These are phyloP conservation scores for Penicillium concentricum DNA, from an alignment of 2,329 filamentous ascomycete genomes.

Conservation along the genomic window DNA sequence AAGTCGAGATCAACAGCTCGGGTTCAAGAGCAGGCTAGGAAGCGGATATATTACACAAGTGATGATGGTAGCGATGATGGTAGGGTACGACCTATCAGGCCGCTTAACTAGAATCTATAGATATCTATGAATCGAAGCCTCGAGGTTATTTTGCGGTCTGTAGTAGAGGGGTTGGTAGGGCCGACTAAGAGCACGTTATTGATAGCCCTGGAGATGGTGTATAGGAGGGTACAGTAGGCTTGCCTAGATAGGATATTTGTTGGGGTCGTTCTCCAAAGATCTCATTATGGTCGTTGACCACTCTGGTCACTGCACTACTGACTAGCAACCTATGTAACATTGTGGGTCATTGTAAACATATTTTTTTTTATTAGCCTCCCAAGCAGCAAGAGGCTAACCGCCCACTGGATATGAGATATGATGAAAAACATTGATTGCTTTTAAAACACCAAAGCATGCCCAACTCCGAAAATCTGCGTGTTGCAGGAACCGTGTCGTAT, in stretches of 20 bases:
- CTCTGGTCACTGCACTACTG: slow-evolving; percentile 6
- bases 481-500: slow-evolving; percentile 28
- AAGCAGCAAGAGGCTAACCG: slow-evolving; percentile 5
- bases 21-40: background rate
- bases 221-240: background rate
- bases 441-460: slow-evolving; percentile 29
- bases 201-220: too few relatives aligned
- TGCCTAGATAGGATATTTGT: background rate
- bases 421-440: slow-evolving; percentile 25
- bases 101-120: background rate
- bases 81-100: background rate
- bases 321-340: slow-evolving; percentile 11
- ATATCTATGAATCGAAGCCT: too few relatives aligned
- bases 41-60: background rate
- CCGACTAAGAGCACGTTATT: background rate
- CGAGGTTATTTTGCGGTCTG: background rate
- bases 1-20: too few relatives aligned
- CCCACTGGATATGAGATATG: slow-evolving; percentile 15
- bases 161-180: background rate
- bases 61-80: background rate
- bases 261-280: slow-evolving; percentile 6
- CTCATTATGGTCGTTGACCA: slow-evolving; percentile 9
- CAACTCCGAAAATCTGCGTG: slow-evolving; percentile 21
- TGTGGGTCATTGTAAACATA: slow-evolving; percentile 8
- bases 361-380: slow-evolving; percentile 6